Base-by-base conservation (phyloP, 352 stramenopile genomes). In the Globisporangium parvum region DNA sequence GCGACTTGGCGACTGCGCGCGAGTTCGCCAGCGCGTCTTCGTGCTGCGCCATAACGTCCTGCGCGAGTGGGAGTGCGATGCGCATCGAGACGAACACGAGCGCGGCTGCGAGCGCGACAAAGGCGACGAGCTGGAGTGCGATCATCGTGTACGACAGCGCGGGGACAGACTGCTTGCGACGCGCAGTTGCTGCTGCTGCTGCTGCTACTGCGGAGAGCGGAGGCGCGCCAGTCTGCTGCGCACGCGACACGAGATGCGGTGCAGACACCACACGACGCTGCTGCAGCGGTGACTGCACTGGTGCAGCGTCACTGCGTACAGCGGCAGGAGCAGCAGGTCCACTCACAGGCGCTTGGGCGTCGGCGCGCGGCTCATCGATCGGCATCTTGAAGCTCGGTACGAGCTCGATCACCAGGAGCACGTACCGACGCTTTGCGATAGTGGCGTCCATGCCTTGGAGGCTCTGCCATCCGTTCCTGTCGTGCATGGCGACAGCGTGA, bases 401-500 rank as follows among this genome's bases (percentile, higher is more conserved):
- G 11, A 86, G 47, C 60, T 77, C 66, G 21, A 80, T 65, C 11
- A 86, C 74, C 50, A 77, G 55, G 17, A 76, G 52, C 44, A 86
- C 67, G 54, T 87, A 89, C 21, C 66, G 76, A 1, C 64, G 73
- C 49, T 80, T 73, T 42, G 75, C 79, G 18, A 75, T 58, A 0
- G 52, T 67, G 33, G 53, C 48, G 33, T 69, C 46, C 57, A 75
- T 74, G 0, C 76, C 74, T 3, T 67, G 59, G 10, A 84, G 62
- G 0, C 53, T 57, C 31, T 76, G 52, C 75, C 77, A 87, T 10
- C 66, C 80, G 41, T 73, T 77, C 79, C 79, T 89, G 51, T 44
- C 50, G 11, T 46, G 40, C 53, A 57, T n/a, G n/a, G n/a, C 51
- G 20, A 37, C 3, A 37, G 31, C 8, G 10, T 37, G 31, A 12